Evolutionary conservation across 2,329 filamentous ascomycete species (phyloP), one percentile per base, ranked within the genome.

Genomic region (Talaromyces piceae): DNA sequence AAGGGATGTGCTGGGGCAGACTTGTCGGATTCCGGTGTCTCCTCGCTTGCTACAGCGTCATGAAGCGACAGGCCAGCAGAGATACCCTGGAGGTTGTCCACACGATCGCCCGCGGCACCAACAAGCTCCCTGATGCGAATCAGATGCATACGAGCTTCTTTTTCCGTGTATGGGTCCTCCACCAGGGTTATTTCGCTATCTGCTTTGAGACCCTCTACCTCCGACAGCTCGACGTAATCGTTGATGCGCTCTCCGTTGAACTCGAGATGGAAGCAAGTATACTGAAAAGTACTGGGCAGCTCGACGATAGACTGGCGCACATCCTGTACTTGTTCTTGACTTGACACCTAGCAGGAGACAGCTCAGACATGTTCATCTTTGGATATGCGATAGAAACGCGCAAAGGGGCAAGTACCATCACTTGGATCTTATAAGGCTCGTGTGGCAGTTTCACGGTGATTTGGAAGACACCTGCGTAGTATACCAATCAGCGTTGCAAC

Each of bases 231-330:
- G 54, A 94, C 81, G 63, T 93, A 97, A 71, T 98, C 93, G 70
- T 97, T 97, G 78, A 98, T 86, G 58, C 87, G 86, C 71, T 87
- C 77, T 59, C 89, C 88, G 54, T 88, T 84, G 73, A 91, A 84
- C 73, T 97, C 91, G 62, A 98, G 83, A 73, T 98, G 93, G 76
- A 98, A 98, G 77, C 93, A 98, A 49, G 93, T 95, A 76, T 96
- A 96, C 71, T 95, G 90, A 74, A 96, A 93, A 47, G 91, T 94
- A 54, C 86, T 80, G 4, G 93, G 93, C 46, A 90, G 80, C 72
- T 98, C 93, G 73, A 96, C 90, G 67, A 98, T 87, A 56, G 91
- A 91, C 73, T 97, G 93, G 59, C 93, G 88, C 61, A 98, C 84
- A 76, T 98, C 93, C 72, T 97, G 93, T 55, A 97, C 86, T 70